Evolutionary conservation across 495 filamentous ascomycete genomes (phyloP).

Genomic region (Penicillium psychrofluorescens): DNA sequence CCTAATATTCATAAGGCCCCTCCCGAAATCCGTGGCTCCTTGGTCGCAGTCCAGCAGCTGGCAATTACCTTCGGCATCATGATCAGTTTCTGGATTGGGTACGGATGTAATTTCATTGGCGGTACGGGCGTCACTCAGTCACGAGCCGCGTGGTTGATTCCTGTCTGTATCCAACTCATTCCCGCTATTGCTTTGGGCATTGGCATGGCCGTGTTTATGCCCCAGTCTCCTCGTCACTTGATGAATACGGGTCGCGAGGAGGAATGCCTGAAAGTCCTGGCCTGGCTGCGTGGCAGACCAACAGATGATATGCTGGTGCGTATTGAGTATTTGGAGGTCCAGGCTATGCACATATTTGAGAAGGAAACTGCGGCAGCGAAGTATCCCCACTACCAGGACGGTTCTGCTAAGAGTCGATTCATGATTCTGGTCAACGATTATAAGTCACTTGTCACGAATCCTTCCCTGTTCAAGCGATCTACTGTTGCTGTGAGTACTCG

Average conservation of each 20-base stretch:
- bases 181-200: conserved; percentile 33
- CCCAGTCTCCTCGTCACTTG: conserved; percentile 73
- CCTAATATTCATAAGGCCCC: conserved; percentile 58
- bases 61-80: conserved; percentile 59
- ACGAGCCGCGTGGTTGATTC: conserved; percentile 37
- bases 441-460: conserved; percentile 23
- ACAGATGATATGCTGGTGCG: conserved; percentile 57
- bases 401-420: conserved; percentile 21
- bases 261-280: conserved; percentile 43
- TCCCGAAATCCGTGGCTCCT: conserved; percentile 62
- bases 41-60: conserved; percentile 66
- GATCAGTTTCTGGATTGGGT: conserved; percentile 51
- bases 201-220: conserved; percentile 59
- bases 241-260: conserved; percentile 45
- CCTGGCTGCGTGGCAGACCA: conserved; percentile 53
- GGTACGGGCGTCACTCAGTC: conserved; percentile 34
- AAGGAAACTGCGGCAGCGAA: conserved; percentile 55
- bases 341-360: conserved; percentile 70
- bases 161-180: conserved; percentile 36
- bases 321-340: conserved; percentile 74
- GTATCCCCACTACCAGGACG: conserved; percentile 25
- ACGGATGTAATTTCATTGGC: conserved; percentile 40
- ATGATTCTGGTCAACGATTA: conserved; percentile 24
- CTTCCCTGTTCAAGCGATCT: conserved; percentile 30
- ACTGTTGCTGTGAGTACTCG: conserved; percentile 20